Evolutionary conservation across 768 basidiomycete genomes (phyloP).

Genomic region (Grammothele lineata): DNA sequence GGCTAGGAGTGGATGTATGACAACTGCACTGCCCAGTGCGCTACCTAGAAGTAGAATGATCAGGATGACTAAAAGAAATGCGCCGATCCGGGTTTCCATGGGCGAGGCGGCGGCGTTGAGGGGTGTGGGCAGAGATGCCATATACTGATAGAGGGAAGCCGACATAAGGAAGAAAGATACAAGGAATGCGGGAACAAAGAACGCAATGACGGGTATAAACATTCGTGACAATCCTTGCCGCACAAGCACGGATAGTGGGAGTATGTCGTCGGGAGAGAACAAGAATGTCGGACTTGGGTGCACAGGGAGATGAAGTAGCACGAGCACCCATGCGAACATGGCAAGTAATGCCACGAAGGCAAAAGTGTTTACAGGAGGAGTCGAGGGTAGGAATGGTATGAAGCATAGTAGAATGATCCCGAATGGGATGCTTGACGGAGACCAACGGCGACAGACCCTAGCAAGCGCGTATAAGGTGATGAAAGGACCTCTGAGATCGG

Average conservation of each 20-base stretch:
- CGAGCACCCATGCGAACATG: constrained; percentile 36
- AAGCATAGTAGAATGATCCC: constrained; percentile 39
- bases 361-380: constrained; percentile 36
- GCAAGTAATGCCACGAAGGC: constrained; percentile 40
- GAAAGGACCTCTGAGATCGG: constrained; percentile 8
- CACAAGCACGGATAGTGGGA: constrained; percentile 45
- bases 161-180: constrained; percentile 43
- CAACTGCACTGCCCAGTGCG: constrained; percentile 32
- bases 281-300: constrained; percentile 43
- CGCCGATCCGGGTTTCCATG: constrained; percentile 42
- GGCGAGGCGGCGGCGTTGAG: constrained; percentile 32
- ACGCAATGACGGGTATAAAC: constrained; percentile 36
- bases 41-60: constrained; percentile 31
- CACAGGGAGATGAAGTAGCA: constrained; percentile 43
- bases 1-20: constrained; percentile 23
- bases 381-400: constrained; percentile 35
- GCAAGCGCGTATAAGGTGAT: constrained; percentile 30
- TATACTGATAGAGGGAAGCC: constrained; percentile 40
- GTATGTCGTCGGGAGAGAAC: constrained; percentile 30
- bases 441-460: constrained; percentile 30
- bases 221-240: constrained; percentile 33
- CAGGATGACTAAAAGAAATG: constrained; percentile 35
- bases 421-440: constrained; percentile 31
- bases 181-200: constrained; percentile 48
- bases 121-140: constrained; percentile 14